Percentiles rank a stretch among this genome's conserved stretches.
Evolutionary conservation across 345 rosid species (phyloP).

Genomic region (Limnanthes douglasii): DNA sequence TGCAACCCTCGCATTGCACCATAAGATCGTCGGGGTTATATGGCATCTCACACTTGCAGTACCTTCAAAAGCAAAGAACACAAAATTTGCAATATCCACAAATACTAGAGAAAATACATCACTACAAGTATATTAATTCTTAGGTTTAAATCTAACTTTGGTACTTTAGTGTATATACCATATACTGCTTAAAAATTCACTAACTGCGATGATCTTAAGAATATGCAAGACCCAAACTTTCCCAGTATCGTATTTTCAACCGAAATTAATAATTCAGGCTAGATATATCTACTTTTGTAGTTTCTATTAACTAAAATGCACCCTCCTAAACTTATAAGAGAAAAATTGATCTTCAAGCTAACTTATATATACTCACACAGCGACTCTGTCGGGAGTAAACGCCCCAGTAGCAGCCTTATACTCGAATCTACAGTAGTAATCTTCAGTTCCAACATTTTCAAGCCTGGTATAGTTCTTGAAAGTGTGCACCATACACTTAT

Average conservation of each 20-base stretch:
- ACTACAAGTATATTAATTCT: too few relatives aligned
- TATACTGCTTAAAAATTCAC: too few relatives aligned
- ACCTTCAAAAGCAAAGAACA: constrained; percentile 29
- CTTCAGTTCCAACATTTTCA: constrained; percentile 76
- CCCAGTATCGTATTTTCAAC: too few relatives aligned
- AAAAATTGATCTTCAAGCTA: too few relatives aligned
- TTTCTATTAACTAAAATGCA: too few relatives aligned
- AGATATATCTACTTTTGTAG: too few relatives aligned
- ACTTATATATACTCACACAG: constrained; percentile 49
- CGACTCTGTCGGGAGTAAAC: constrained; percentile 73
- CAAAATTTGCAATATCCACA: neutral
- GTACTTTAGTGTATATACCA: too few relatives aligned
- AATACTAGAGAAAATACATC: neutral
- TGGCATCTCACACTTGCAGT: constrained; percentile 88
- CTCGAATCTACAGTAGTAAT: constrained; percentile 69
- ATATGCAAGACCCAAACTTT: too few relatives aligned
- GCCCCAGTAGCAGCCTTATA: constrained; percentile 78
- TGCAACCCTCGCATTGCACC: constrained; percentile 88
- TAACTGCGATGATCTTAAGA: too few relatives aligned
- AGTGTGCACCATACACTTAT: constrained; percentile 67
- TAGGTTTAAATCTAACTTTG: too few relatives aligned
- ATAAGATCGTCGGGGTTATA: constrained; percentile 78
- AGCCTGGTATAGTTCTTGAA: constrained; percentile 78
- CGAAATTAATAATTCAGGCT: too few relatives aligned
- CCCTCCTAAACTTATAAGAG: too few relatives aligned